phyloP scores from a whole-genome alignment of 257 asterid genomes.

The Nicotiana knightiana region DNA sequence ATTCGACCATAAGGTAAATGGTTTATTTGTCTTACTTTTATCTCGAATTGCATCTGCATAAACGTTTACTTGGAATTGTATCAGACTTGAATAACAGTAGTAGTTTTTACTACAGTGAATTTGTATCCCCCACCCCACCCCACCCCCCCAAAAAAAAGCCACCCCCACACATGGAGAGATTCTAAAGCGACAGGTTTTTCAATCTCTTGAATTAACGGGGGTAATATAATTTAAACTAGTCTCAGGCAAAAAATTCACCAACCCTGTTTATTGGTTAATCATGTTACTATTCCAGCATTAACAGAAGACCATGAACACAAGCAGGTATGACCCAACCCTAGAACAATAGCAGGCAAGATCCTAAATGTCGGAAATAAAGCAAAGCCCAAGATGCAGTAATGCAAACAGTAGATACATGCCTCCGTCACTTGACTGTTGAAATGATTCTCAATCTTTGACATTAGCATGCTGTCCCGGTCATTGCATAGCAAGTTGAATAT shows the following conservation, averaged over 20 bases:
- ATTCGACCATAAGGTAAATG: neutral
- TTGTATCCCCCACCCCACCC: neutral
- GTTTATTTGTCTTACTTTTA: neutral
- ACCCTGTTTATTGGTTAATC: neutral
- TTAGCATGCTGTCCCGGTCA: constrained; percentile 28
- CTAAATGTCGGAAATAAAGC: neutral
- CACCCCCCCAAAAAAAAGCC: neutral
- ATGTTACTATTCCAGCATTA: neutral
- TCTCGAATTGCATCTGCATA: neutral
- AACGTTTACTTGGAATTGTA: neutral
- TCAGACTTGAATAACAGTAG: neutral
- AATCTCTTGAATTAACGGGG: neutral
- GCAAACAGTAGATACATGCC: constrained; percentile 26
- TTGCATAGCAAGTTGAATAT: constrained; percentile 40
- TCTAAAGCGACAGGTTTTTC: neutral
- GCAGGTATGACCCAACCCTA: neutral
- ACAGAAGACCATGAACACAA: neutral
- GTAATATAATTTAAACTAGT: neutral
- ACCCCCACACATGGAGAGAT: neutral
- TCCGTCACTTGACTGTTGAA: constrained; percentile 38
- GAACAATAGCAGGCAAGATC: neutral
- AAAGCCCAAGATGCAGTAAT: neutral
- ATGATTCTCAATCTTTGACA: constrained; percentile 56
- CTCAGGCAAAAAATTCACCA: neutral
- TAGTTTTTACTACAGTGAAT: neutral